Percentiles rank a stretch among this genome's conserved stretches.
phyloP scores from a whole-genome alignment of 768 basidiomycete species.

The Boletus patriciae region DNA sequence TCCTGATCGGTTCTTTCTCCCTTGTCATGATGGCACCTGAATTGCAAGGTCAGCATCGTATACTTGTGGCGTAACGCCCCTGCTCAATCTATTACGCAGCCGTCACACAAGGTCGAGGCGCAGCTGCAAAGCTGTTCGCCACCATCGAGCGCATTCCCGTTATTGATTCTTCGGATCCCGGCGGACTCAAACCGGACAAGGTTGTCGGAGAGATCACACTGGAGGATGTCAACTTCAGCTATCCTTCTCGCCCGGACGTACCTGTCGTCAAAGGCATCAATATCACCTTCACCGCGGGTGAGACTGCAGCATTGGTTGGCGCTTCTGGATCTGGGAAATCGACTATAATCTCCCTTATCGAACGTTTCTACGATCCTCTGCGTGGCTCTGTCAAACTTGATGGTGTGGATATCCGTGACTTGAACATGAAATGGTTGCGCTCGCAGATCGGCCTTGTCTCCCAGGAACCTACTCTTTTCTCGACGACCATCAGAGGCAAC shows the following conservation, averaged over 20 bases:
- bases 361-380: slow-evolving; percentile 46
- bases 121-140: slow-evolving; percentile 85
- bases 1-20: slow-evolving; percentile 90
- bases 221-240: slow-evolving; percentile 75
- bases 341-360: slow-evolving; percentile 74
- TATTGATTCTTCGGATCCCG: slow-evolving; percentile 76
- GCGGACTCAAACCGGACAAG: slow-evolving; percentile 64
- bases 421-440: slow-evolving; percentile 85
- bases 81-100: slow-evolving; percentile 40
- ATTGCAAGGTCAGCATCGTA: slow-evolving; percentile 60
- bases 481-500: slow-evolving; percentile 78
- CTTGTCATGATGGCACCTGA: slow-evolving; percentile 84
- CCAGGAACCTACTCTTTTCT: slow-evolving; percentile 86
- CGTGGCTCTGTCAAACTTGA: slow-evolving; percentile 37
- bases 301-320: slow-evolving; percentile 76
- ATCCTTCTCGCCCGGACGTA: slow-evolving; percentile 81
- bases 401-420: slow-evolving; percentile 65
- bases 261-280: slow-evolving; percentile 72
- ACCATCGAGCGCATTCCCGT: slow-evolving; percentile 86
- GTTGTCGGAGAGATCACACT: slow-evolving; percentile 75
- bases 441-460: slow-evolving; percentile 86
- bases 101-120: slow-evolving; percentile 75
- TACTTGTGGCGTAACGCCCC: neutral
- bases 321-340: slow-evolving; percentile 81
- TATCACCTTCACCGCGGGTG: slow-evolving; percentile 70